Evolutionary conservation across 495 filamentous ascomycete species (phyloP).

Genomic region (Aspergillus bertholletiae): DNA sequence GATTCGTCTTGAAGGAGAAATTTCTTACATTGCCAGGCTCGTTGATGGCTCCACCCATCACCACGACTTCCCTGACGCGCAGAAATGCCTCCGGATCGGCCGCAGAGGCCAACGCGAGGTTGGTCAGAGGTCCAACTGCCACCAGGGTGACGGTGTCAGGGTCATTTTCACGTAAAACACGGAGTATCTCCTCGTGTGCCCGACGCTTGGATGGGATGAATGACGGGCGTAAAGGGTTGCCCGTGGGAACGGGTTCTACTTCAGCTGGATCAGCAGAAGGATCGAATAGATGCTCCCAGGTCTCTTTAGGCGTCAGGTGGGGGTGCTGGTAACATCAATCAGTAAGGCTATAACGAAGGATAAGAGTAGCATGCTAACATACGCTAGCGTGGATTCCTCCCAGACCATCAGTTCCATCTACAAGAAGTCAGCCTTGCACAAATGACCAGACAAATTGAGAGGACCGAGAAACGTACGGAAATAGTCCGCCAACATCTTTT

Average conservation of each 20-base stretch:
- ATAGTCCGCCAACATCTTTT: slow-evolving; percentile 79
- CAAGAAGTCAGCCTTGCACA: slow-evolving; percentile 12
- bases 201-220: slow-evolving; percentile 71
- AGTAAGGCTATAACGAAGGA: background rate
- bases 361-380: slow-evolving; percentile 22
- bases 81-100: slow-evolving; percentile 85
- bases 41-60: slow-evolving; percentile 94
- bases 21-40: slow-evolving; percentile 67
- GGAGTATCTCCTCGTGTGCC: slow-evolving; percentile 82
- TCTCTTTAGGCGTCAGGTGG: slow-evolving; percentile 75
- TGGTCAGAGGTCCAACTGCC: slow-evolving; percentile 86
- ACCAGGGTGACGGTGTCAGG: slow-evolving; percentile 83
- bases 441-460: background rate
- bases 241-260: slow-evolving; percentile 30
- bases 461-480: slow-evolving; percentile 65
- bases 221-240: slow-evolving; percentile 34
- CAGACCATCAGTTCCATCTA: slow-evolving; percentile 88
- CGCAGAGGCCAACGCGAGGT: slow-evolving; percentile 81
- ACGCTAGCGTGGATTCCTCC: slow-evolving; percentile 84
- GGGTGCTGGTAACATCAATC: slow-evolving; percentile 59
- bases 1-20: background rate
- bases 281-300: slow-evolving; percentile 81
- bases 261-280: slow-evolving; percentile 37
- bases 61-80: slow-evolving; percentile 80
- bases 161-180: slow-evolving; percentile 71